Percentiles rank a stretch among this genome's conserved stretches.
These are phyloP conservation scores for Hamamelis virginiana DNA, from an alignment of 164 flowering plant species.

Conservation along the genomic window DNA sequence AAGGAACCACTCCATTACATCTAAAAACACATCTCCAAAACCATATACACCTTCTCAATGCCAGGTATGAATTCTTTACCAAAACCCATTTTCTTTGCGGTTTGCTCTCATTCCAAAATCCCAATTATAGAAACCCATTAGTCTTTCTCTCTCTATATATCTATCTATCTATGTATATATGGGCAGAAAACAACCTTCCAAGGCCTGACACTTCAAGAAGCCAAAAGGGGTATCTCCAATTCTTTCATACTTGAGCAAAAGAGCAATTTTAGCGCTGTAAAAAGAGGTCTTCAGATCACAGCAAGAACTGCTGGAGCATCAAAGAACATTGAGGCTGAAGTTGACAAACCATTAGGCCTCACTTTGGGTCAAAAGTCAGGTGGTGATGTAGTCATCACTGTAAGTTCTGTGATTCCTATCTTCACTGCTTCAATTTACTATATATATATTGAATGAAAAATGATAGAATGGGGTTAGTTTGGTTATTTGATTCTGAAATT, in stretches of 20 bases:
- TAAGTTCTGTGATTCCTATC: conserved; percentile 30
- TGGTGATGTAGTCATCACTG: conserved; percentile 91
- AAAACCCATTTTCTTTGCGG: too few species aligned
- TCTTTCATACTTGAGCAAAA: conserved; percentile 30
- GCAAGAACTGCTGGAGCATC: conserved; percentile 83
- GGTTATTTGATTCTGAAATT: background rate
- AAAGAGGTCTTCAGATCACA: conserved; percentile 43
- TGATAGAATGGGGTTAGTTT: background rate
- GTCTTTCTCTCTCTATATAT: background rate
- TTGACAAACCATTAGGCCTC: conserved; percentile 93
- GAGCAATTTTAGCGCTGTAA: conserved; percentile 11
- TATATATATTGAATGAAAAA: background rate
- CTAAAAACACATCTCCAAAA: conserved; percentile 13
- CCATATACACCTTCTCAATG: conserved; percentile 18
- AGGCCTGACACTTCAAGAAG: conserved; percentile 63
- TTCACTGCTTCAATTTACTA: background rate
- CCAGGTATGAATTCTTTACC: conserved; percentile 30
- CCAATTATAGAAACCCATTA: background rate
- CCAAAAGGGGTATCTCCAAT: conserved; percentile 49
- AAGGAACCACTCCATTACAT: conserved; percentile 23
- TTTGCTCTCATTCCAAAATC: background rate
- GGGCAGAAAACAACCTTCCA: conserved; percentile 64
- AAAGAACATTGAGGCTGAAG: conserved; percentile 91
- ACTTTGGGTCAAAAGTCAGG: conserved; percentile 86
- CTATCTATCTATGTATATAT: background rate